phyloP scores from a whole-genome alignment of 2,329 filamentous ascomycete genomes.

The Tolypocladium inflatum region DNA sequence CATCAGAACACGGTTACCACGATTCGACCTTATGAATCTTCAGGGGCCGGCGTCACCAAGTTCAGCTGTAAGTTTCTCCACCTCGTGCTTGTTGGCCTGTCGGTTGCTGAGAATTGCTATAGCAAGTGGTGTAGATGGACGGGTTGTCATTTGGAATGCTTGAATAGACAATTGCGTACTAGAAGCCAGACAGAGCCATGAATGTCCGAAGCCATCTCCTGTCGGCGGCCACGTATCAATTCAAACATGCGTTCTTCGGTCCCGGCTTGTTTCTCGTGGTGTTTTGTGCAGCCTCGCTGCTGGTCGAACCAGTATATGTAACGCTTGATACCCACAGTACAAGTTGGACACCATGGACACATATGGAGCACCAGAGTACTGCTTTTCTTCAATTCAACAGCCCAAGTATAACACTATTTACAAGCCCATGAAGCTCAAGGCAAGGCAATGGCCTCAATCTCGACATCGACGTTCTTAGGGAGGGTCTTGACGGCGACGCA shows the following conservation, averaged over 20 bases:
- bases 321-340: too few species aligned
- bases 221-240: neutral
- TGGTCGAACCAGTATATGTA: neutral
- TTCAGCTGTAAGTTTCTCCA: slow-evolving; percentile 67
- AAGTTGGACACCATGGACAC: neutral
- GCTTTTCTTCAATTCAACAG: neutral
- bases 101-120: slow-evolving; percentile 15
- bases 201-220: neutral
- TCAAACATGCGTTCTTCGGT: neutral
- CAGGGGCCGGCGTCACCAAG: slow-evolving; percentile 56
- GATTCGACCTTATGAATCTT: slow-evolving; percentile 64
- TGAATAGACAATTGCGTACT: slow-evolving; percentile 26
- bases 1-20: slow-evolving; percentile 96
- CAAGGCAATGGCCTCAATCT: slow-evolving; percentile 82
- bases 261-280: neutral
- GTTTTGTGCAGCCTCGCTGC: neutral
- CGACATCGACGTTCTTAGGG: slow-evolving; percentile 76
- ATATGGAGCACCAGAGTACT: neutral
- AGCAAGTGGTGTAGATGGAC: slow-evolving; percentile 78
- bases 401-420: neutral
- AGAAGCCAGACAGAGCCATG: neutral
- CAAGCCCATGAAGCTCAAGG: slow-evolving; percentile 29
- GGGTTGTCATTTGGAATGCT: slow-evolving; percentile 68
- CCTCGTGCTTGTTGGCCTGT: neutral
- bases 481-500: slow-evolving; percentile 86